Evolutionary conservation across 805 yeast genomes (phyloP).

Genomic region (Kuraishia borneana): DNA sequence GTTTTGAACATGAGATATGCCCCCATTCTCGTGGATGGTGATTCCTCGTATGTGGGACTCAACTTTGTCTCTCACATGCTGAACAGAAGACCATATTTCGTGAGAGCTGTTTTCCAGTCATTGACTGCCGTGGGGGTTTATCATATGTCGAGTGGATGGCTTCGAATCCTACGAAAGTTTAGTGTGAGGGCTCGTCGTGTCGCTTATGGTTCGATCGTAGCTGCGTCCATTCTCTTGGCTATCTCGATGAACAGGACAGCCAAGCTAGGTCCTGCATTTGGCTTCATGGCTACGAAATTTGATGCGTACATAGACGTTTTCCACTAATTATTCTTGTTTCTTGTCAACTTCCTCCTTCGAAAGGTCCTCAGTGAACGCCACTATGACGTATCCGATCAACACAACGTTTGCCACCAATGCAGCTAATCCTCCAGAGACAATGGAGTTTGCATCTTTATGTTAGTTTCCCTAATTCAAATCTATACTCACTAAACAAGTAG

Average conservation of each 20-base stretch:
- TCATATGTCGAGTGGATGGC: slow-evolving; percentile 44
- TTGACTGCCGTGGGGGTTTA: slow-evolving; percentile 31
- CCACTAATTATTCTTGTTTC: neutral
- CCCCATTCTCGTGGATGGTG: slow-evolving; percentile 53
- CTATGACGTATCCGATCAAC: slow-evolving; percentile 59
- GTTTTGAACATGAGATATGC: slow-evolving; percentile 30
- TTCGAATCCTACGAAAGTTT: slow-evolving; percentile 31
- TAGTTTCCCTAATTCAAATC: neutral
- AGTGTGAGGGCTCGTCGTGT: slow-evolving; percentile 26
- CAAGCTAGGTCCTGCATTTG: slow-evolving; percentile 11
- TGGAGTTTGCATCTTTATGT: slow-evolving; percentile 30
- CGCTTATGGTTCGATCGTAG: slow-evolving; percentile 30
- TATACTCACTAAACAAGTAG: slow-evolving; percentile 19
- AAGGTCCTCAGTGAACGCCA: slow-evolving; percentile 60
- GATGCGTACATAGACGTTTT: slow-evolving; percentile 5
- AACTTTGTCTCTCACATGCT: slow-evolving; percentile 36
- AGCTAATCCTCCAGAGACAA: slow-evolving; percentile 71
- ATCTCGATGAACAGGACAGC: slow-evolving; percentile 20
- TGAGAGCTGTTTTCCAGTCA: slow-evolving; percentile 18
- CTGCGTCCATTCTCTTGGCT: slow-evolving; percentile 23
- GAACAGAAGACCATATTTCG: slow-evolving; percentile 5
- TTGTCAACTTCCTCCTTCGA: slow-evolving; percentile 9
- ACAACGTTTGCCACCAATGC: slow-evolving; percentile 70
- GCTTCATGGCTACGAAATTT: slow-evolving; percentile 12
- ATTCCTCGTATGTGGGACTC: slow-evolving; percentile 43